Conservation (phyloP, 2,329 filamentous ascomycete species). For the Fusarium sp. region DNA sequence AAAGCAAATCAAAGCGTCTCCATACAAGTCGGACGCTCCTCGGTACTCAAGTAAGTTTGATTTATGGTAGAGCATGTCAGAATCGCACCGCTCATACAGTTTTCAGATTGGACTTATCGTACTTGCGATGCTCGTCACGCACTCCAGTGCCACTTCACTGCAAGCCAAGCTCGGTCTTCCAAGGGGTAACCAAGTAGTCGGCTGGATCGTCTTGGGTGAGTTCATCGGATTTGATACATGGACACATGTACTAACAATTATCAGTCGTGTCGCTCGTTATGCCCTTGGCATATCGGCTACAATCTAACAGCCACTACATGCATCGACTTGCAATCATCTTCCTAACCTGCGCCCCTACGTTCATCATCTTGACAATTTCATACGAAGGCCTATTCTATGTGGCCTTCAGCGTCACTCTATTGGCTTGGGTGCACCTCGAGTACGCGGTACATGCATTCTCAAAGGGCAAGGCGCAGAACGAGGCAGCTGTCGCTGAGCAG, state of each 20-base stretch:
- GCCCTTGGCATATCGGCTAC: conserved; percentile 82
- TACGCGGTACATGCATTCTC: conserved; percentile 66
- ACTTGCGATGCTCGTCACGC: conserved; percentile 85
- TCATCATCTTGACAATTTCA: conserved; percentile 95
- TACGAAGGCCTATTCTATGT: conserved; percentile 98
- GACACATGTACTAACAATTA: conserved; percentile 22
- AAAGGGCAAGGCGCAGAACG: conserved; percentile 38
- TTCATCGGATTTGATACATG: neutral
- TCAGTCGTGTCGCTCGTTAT: conserved; percentile 77
- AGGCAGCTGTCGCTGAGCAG: conserved; percentile 10
- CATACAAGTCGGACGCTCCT: conserved; percentile 66
- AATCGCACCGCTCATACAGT: conserved; percentile 15
- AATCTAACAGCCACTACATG: conserved; percentile 87
- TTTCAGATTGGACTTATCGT: conserved; percentile 76
- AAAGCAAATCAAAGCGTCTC: conserved; percentile 46
- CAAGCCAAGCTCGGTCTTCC: conserved; percentile 88
- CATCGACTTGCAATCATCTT: conserved; percentile 91
- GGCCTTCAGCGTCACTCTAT: conserved; percentile 81
- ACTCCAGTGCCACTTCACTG: conserved; percentile 83
- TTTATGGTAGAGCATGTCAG: neutral
- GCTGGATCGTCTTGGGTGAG: conserved; percentile 81
- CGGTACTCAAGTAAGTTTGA: conserved; percentile 67
- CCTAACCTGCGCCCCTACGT: conserved; percentile 89
- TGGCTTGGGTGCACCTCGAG: conserved; percentile 93
- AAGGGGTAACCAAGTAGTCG: conserved; percentile 85